Evolutionary conservation across 202 grass and related monocot species (phyloP).

Genomic region (Setaria viridis): DNA sequence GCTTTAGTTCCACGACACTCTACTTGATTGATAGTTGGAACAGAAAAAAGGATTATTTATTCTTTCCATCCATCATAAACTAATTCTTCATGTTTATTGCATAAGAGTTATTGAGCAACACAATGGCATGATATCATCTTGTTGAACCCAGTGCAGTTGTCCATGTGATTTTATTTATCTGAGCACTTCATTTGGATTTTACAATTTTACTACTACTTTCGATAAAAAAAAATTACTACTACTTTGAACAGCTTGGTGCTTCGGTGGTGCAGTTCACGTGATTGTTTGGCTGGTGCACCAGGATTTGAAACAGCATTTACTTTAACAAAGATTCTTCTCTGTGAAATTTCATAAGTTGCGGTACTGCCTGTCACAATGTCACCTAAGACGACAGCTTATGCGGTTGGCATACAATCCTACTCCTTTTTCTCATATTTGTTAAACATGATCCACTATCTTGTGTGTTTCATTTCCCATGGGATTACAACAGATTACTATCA

Average conservation of each 20-base stretch:
- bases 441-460: background rate
- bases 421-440: slow-evolving; percentile 21
- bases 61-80: background rate
- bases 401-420: slow-evolving; percentile 10
- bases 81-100: background rate
- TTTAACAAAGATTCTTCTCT: background rate
- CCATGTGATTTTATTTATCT: slow-evolving; percentile 13
- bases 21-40: background rate
- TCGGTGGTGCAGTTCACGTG: slow-evolving; percentile 5
- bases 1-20: background rate
- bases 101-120: slow-evolving; percentile 24
- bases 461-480: slow-evolving; percentile 12
- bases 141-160: background rate
- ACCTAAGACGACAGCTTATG: slow-evolving; percentile 20
- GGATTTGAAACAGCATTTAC: slow-evolving; percentile 5
- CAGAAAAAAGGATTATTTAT: background rate
- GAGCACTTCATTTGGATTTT: background rate
- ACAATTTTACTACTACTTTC: background rate
- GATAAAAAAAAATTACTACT: background rate
- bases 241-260: slow-evolving; percentile 3
- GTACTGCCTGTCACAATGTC: background rate
- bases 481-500: background rate
- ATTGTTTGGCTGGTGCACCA: background rate
- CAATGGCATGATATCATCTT: slow-evolving; percentile 25
- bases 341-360: background rate